These are phyloP conservation scores for Penicillium ucsense DNA, from an alignment of 495 filamentous ascomycete species.

Conservation along the genomic window DNA sequence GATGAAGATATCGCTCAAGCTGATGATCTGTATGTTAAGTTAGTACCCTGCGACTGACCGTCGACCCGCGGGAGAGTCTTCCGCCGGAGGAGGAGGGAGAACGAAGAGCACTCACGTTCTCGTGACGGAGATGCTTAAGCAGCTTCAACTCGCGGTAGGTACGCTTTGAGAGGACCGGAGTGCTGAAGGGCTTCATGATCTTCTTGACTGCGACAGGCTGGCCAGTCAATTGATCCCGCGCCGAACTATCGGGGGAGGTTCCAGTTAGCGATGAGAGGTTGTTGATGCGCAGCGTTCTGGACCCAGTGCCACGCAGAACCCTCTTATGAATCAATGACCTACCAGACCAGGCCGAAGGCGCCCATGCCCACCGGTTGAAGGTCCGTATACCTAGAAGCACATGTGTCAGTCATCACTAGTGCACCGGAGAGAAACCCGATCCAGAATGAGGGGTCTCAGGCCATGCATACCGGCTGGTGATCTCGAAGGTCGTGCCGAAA, in stretches of 20 bases:
- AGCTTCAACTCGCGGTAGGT: slow-evolving; percentile 97
- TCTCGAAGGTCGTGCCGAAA: slow-evolving; percentile 98
- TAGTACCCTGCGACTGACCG: background rate
- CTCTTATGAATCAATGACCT: slow-evolving; percentile 21
- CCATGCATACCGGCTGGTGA: slow-evolving; percentile 79
- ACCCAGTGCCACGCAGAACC: slow-evolving; percentile 6
- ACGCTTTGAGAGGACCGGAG: slow-evolving; percentile 90
- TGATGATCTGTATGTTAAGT: slow-evolving; percentile 65
- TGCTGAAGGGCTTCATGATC: slow-evolving; percentile 99
- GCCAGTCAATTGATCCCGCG: slow-evolving; percentile 90
- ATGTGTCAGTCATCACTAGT: slow-evolving; percentile 4
- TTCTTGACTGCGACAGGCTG: slow-evolving; percentile 98
- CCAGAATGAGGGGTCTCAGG: background rate
- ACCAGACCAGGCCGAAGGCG: slow-evolving; percentile 97
- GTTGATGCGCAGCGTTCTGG: background rate
- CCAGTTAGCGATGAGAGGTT: slow-evolving; percentile 8
- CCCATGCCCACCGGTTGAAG: slow-evolving; percentile 98
- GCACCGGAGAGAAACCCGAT: background rate
- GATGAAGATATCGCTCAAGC: slow-evolving; percentile 98
- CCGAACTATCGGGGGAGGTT: slow-evolving; percentile 52
- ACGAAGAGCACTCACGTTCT: slow-evolving; percentile 58
- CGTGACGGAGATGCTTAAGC: slow-evolving; percentile 90
- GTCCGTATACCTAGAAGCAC: slow-evolving; percentile 72
- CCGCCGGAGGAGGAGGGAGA: background rate
- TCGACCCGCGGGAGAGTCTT: too few species aligned